Evolutionary conservation across 2,329 filamentous ascomycete species (phyloP).

Genomic region (Diaporthe velutina): DNA sequence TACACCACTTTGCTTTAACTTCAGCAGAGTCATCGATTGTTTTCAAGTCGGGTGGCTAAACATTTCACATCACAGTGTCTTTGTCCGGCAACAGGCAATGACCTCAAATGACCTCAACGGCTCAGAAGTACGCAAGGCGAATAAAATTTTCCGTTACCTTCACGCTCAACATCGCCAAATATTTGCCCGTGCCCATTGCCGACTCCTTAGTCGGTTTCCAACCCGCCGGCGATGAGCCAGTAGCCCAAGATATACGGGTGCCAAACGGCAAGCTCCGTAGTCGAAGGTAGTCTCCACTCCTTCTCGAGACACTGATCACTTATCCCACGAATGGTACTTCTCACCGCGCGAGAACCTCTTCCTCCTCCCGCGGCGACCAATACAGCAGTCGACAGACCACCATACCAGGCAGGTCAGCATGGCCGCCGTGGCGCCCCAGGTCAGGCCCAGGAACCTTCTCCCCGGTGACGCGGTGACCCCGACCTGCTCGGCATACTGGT

Average conservation of each 20-base stretch:
- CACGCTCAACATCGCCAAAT: too few relatives aligned
- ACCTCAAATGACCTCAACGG: neutral
- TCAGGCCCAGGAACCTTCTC: conserved; percentile 26
- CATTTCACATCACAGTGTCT: neutral
- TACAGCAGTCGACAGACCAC: conserved; percentile 29
- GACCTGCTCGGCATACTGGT: conserved; percentile 23
- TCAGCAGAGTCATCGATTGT: too few relatives aligned
- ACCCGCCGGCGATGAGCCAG: neutral
- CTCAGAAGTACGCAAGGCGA: neutral
- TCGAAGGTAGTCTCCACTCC: neutral
- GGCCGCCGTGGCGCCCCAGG: conserved; percentile 19
- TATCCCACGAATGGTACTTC: neutral
- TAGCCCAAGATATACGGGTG: neutral
- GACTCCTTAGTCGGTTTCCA: too few relatives aligned
- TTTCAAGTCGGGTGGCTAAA: too few relatives aligned
- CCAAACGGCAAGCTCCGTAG: neutral
- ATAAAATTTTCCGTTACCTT: too few relatives aligned
- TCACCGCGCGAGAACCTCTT: neutral
- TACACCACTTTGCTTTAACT: neutral
- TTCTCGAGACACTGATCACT: neutral
- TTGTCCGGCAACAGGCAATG: neutral
- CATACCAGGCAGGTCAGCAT: conserved; percentile 23
- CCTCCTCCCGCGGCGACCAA: conserved; percentile 11
- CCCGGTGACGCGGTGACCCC: conserved; percentile 9
- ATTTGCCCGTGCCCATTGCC: too few relatives aligned